Percentiles rank a stretch among this genome's conserved stretches.
Conservation (phyloP, 2,329 filamentous ascomycete genomes). For the Cladophialophora carrionii region DNA sequence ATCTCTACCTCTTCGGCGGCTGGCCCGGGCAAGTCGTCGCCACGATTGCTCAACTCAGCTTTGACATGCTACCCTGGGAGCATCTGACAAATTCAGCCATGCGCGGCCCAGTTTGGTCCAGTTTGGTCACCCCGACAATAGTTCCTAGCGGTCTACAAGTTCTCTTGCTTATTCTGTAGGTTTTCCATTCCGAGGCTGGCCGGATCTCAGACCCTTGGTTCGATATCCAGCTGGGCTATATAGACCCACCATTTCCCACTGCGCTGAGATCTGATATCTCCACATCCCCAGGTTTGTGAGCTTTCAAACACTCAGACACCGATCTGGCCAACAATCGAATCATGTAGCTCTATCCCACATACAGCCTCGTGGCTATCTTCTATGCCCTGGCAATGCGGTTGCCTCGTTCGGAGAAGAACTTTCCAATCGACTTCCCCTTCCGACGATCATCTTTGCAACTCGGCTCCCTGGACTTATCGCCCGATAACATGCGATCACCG, state of each 20-base stretch:
- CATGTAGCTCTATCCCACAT: neutral
- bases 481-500: neutral
- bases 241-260: constrained; percentile 9
- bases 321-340: neutral
- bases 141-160: constrained; percentile 1
- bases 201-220: neutral
- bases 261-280: neutral
- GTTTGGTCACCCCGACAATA: constrained; percentile 1
- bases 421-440: neutral
- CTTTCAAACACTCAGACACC: neutral
- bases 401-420: neutral
- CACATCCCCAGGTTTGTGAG: neutral
- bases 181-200: constrained; percentile 8
- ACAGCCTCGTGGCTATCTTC: neutral
- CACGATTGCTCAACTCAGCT: neutral
- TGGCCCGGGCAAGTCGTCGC: neutral
- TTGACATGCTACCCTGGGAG: neutral
- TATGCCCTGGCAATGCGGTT: neutral
- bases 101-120: constrained; percentile 3
- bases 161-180: constrained; percentile 5
- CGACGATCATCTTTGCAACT: neutral
- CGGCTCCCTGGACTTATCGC: neutral
- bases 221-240: constrained; percentile 1
- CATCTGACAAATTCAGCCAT: constrained; percentile 6
- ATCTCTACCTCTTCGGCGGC: neutral